Percentiles rank a stretch among this genome's conserved stretches.
These are phyloP conservation scores for Noccaea bulbosa DNA, from an alignment of 345 rosid genomes.

Conservation along the genomic window DNA sequence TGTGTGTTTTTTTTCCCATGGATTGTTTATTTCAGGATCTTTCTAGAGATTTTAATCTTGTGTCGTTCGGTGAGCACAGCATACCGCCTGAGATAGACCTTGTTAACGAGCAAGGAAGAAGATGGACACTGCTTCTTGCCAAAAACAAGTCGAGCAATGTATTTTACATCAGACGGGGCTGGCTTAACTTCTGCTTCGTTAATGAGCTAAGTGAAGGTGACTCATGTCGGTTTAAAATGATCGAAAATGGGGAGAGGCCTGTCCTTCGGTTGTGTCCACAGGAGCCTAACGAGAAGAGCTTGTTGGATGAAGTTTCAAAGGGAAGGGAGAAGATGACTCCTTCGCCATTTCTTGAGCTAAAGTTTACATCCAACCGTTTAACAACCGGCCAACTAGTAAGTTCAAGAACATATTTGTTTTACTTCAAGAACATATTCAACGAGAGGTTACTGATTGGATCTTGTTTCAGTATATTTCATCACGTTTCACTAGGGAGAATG, in stretches of 20 bases:
- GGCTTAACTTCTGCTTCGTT: conserved; percentile 28
- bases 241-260: conserved; percentile 30
- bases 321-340: conserved; percentile 19
- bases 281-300: conserved; percentile 18
- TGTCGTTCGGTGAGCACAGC: conserved; percentile 4
- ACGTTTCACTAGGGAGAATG: conserved; percentile 27
- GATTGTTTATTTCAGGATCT: conserved; percentile 38
- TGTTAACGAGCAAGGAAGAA: conserved; percentile 30
- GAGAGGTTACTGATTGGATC: not conserved
- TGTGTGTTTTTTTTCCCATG: not conserved
- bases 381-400: conserved; percentile 38
- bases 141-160: conserved; percentile 37
- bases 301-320: conserved; percentile 3
- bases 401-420: conserved; percentile 5
- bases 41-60: not conserved
- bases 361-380: conserved; percentile 29
- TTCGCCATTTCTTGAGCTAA: not conserved
- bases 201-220: conserved; percentile 29
- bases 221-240: conserved; percentile 20
- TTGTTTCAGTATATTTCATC: conserved; percentile 38
- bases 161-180: conserved; percentile 41
- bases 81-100: conserved; percentile 31
- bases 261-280: conserved; percentile 27
- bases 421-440: too few relatives aligned
- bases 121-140: conserved; percentile 24